A percentile compares a stretch with the other conserved stretches of the same genome.
phyloP scores from a whole-genome alignment of 2,329 filamentous ascomycete genomes.

The Lasiodiplodia sp. region DNA sequence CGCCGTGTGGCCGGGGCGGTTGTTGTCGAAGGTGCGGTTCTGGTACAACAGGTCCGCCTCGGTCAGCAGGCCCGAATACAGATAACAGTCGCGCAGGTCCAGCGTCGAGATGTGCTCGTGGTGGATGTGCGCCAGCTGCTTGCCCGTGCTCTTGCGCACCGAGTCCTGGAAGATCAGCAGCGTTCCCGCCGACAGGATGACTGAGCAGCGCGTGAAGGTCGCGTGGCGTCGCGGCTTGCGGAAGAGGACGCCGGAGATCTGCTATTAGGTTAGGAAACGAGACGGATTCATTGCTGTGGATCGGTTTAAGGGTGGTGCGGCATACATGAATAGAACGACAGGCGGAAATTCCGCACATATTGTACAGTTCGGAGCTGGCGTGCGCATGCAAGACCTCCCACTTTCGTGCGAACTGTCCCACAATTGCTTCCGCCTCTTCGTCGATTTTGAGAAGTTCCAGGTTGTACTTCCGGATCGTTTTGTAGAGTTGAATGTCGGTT shows the following conservation, averaged over 20 bases:
- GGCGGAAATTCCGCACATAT: constrained; percentile 69
- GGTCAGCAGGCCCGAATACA: constrained; percentile 70
- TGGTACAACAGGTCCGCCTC: constrained; percentile 68
- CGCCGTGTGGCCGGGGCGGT: constrained; percentile 65
- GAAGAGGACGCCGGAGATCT: constrained; percentile 67
- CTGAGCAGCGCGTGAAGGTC: constrained; percentile 67
- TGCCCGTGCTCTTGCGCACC: constrained; percentile 62
- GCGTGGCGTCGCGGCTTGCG: constrained; percentile 69
- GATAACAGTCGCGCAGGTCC: constrained; percentile 68
- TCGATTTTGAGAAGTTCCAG: constrained; percentile 68
- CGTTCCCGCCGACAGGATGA: constrained; percentile 67
- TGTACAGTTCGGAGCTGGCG: constrained; percentile 70
- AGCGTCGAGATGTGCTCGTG: constrained; percentile 67
- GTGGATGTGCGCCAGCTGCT: constrained; percentile 66
- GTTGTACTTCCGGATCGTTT: constrained; percentile 64
- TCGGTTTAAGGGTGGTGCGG: neutral
- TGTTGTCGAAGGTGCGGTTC: constrained; percentile 70
- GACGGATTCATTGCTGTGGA: neutral
- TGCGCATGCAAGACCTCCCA: constrained; percentile 72
- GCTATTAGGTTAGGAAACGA: neutral
- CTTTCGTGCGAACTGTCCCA: constrained; percentile 72
- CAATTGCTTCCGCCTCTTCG: constrained; percentile 68
- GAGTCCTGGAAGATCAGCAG: constrained; percentile 69
- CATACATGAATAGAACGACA: constrained; percentile 64
- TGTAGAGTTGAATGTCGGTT: constrained; percentile 65